phyloP scores from a whole-genome alignment of 148 eudicot species.

The Nyssa sinensis region DNA sequence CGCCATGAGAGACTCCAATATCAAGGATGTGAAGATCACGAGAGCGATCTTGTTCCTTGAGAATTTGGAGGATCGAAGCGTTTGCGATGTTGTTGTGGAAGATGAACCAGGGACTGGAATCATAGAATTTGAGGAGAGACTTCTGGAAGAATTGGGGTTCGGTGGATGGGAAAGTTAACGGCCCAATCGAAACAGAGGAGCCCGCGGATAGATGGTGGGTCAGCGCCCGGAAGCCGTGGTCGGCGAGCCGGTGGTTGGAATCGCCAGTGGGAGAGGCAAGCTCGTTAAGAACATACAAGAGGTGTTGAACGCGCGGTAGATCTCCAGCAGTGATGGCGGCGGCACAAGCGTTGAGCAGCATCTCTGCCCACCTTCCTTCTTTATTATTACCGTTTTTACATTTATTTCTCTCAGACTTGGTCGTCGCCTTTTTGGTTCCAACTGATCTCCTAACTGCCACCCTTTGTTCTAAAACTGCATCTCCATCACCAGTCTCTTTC shows the following conservation, averaged over 20 bases:
- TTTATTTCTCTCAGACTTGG: conserved; percentile 19
- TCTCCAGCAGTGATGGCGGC: conserved; percentile 37
- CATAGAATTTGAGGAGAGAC: conserved; percentile 42
- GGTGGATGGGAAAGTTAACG: conserved; percentile 31
- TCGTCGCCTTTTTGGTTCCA: conserved; percentile 26
- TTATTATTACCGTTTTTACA: conserved; percentile 29
- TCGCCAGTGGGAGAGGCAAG: conserved; percentile 44
- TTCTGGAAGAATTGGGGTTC: conserved; percentile 32
- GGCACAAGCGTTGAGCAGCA: conserved; percentile 58
- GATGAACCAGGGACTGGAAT: conserved; percentile 50
- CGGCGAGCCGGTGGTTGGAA: conserved; percentile 48
- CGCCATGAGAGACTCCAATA: conserved; percentile 57
- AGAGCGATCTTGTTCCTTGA: conserved; percentile 21
- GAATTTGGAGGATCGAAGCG: conserved; percentile 43
- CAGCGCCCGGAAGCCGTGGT: conserved; percentile 42
- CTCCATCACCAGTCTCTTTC: conserved; percentile 20
- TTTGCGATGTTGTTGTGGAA: conserved; percentile 54
- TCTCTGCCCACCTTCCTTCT: conserved; percentile 63
- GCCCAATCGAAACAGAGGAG: conserved; percentile 11
- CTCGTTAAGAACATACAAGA: conserved; percentile 44
- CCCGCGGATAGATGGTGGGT: conserved; percentile 37
- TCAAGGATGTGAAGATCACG: conserved; percentile 45
- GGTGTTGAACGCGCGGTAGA: conserved; percentile 42
- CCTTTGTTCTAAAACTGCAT: conserved; percentile 14
- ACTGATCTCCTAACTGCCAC: conserved; percentile 20